Evolutionary conservation across 1,139 yeast genomes (phyloP).

Genomic region (Keqinozyma sinolaborantium): DNA sequence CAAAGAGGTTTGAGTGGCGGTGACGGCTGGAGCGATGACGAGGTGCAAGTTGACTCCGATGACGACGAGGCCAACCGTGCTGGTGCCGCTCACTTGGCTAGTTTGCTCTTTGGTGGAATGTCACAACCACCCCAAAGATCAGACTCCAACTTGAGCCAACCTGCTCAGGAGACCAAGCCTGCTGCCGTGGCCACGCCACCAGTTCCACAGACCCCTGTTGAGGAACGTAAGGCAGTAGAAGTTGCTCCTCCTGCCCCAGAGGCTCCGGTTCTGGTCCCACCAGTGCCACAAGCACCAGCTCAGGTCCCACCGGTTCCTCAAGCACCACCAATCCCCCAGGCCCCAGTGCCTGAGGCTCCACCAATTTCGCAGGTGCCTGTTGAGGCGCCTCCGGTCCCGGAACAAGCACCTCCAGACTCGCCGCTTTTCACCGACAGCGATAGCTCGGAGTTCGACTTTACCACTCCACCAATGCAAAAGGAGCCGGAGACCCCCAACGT

Average conservation of each 20-base stretch:
- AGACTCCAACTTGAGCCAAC: constrained; percentile 5
- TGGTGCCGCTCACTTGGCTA: constrained; percentile 63
- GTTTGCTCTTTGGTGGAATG: constrained; percentile 62
- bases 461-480: neutral
- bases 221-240: constrained; percentile 13
- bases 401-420: neutral
- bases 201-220: constrained; percentile 15
- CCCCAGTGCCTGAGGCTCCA: constrained; percentile 13
- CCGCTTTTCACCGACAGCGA: neutral
- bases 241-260: constrained; percentile 9
- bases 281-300: constrained; percentile 13
- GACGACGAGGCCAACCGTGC: constrained; percentile 46
- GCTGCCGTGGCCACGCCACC: constrained; percentile 11
- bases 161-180: constrained; percentile 4
- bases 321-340: constrained; percentile 16
- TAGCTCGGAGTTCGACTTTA: neutral
- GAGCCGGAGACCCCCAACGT: neutral
- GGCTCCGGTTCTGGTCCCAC: constrained; percentile 4
- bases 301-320: neutral
- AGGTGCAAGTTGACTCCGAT: constrained; percentile 36
- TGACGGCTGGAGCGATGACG: constrained; percentile 61
- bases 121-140: constrained; percentile 36
- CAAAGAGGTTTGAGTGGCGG: constrained; percentile 57
- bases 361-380: too few relatives aligned
- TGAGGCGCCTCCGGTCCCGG: constrained; percentile 1